Base-by-base conservation (phyloP, 805 yeast genomes). In the Komagataella kurtzmanii region DNA sequence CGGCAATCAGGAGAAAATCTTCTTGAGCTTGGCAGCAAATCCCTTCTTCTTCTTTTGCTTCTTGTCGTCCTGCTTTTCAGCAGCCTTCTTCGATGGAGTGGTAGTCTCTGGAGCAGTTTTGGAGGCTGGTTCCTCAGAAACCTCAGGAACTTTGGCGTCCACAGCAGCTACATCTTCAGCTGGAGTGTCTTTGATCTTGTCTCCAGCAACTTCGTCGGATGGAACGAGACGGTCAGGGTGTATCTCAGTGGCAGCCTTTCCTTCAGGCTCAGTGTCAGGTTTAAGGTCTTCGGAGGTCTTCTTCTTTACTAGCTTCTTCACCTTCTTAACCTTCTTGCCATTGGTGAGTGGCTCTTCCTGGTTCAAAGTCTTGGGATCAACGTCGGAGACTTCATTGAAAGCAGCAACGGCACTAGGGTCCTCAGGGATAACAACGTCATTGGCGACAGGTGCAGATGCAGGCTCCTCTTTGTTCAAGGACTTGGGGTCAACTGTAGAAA, bases 391-490 rank as follows among this genome's bases (percentile, higher is more conserved):
- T 56, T 77, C 74, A 50, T 65, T 65, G 61, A 85, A 81, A 51
- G 78, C 91, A 52, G 75, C 69, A 58, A 85, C 75, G 10, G 77
- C 71, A 43, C 71, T 73, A 30, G 83, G 72, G 61, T 81, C 75
- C 47, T 67, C 59, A 50, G 86, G 87, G 53, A 81, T 61, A 43
- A 68, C 71, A 56, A 83, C 72, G 43, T 90, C 91, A 43, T 17
- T 19, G 17, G 23, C 8, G 23, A 48, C 48, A 40, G 46, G 19
- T 14, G 24, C 49, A 44, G 30, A 44, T 12, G 45, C 47, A 19
- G 48, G 47, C 47, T 55, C 56, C 49, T 66, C 68, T 49, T 65
- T 77, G 58, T 84, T 84, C 57, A 85, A 72, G 50, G 76, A 72
- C 64, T 77, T 70, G 24, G 83, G 79, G 58, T 80, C 79, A 30